A percentile compares a stretch with the other conserved stretches of the same genome.
phyloP scores from a whole-genome alignment of 2,329 filamentous ascomycete genomes.

The Nemania sp. region DNA sequence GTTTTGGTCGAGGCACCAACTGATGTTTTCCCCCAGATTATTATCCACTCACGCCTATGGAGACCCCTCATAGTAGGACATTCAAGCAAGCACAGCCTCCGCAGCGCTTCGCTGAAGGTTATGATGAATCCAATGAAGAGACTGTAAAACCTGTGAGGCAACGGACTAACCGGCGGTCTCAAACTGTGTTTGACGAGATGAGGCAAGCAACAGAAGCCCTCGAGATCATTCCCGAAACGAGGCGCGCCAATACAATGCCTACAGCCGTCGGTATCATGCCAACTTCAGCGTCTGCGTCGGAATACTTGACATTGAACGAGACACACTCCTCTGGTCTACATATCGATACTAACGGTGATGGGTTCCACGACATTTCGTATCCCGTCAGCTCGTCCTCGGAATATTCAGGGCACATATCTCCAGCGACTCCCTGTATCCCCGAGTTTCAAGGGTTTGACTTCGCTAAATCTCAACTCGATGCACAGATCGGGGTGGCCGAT shows the following conservation, averaged over 20 bases:
- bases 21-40: slow-evolving; percentile 52
- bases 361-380: slow-evolving; percentile 42
- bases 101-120: slow-evolving; percentile 61
- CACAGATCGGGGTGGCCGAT: slow-evolving; percentile 29
- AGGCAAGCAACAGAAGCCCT: slow-evolving; percentile 59
- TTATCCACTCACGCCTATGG: slow-evolving; percentile 69
- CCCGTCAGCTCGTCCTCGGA: slow-evolving; percentile 50
- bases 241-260: slow-evolving; percentile 56
- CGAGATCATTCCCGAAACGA: slow-evolving; percentile 58
- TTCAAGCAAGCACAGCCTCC: slow-evolving; percentile 49
- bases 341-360: slow-evolving; percentile 47
- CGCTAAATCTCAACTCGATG: slow-evolving; percentile 49
- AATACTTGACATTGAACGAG: slow-evolving; percentile 58
- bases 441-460: slow-evolving; percentile 52
- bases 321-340: slow-evolving; percentile 45
- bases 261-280: slow-evolving; percentile 46
- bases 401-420: slow-evolving; percentile 57
- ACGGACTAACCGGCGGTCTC: slow-evolving; percentile 49
- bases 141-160: slow-evolving; percentile 62
- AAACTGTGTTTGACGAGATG: slow-evolving; percentile 63
- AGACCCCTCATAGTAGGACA: slow-evolving; percentile 60
- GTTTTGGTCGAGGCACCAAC: background rate
- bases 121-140: slow-evolving; percentile 70
- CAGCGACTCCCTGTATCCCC: slow-evolving; percentile 54
- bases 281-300: slow-evolving; percentile 59